A percentile compares a stretch with the other conserved stretches of the same genome.
Evolutionary conservation across 768 basidiomycete genomes (phyloP).

Genomic region (Macrolepiota albuminosa): DNA sequence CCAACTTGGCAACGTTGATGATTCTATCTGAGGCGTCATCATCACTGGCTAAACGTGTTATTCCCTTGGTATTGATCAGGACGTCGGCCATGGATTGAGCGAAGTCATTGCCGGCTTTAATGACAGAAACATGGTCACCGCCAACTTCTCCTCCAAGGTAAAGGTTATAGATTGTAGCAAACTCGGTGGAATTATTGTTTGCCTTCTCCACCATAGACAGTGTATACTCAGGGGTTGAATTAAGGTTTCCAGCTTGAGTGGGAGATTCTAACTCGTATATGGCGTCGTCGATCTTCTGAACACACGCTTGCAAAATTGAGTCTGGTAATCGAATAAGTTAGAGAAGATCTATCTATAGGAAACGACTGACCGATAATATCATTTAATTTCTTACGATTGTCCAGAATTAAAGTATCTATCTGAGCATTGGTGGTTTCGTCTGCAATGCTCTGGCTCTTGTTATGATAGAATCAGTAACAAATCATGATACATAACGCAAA

Average conservation of each 20-base stretch:
- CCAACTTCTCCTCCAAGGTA: constrained; percentile 83
- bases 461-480: constrained; percentile 17
- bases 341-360: neutral
- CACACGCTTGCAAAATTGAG: constrained; percentile 94
- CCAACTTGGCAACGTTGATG: constrained; percentile 72
- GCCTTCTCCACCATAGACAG: constrained; percentile 98
- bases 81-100: constrained; percentile 93
- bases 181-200: constrained; percentile 90
- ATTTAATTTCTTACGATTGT: constrained; percentile 96
- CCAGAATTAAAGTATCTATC: constrained; percentile 93
- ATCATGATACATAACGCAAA: neutral
- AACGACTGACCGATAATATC: constrained; percentile 76
- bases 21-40: constrained; percentile 94
- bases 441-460: constrained; percentile 73
- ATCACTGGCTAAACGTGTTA: constrained; percentile 86
- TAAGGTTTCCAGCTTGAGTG: constrained; percentile 88
- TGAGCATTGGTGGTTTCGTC: constrained; percentile 95
- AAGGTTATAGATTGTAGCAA: constrained; percentile 90
- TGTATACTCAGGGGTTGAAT: constrained; percentile 98
- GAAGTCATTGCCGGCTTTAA: constrained; percentile 95
- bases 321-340: constrained; percentile 44
- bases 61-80: constrained; percentile 89
- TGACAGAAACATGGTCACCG: constrained; percentile 95
- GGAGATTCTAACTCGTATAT: constrained; percentile 98
- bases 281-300: constrained; percentile 94